A percentile compares a stretch with the other conserved stretches of the same genome.
These are phyloP conservation scores for Boletellus ananas DNA, from an alignment of 768 basidiomycete genomes.

Conservation along the genomic window DNA sequence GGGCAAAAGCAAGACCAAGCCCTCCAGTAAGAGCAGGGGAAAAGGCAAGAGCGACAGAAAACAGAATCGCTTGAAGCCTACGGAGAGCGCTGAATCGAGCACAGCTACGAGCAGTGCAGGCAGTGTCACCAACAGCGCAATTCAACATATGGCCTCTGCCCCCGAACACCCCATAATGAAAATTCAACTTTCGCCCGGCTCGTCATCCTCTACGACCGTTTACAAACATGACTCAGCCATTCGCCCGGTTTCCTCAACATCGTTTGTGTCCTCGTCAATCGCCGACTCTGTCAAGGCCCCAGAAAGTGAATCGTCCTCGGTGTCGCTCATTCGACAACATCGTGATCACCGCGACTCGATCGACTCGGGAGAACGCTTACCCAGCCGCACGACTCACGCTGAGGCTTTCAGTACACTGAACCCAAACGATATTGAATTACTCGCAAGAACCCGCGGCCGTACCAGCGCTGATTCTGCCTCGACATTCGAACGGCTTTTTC, in stretches of 20 bases:
- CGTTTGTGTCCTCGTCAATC: constrained; percentile 9
- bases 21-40: constrained; percentile 31
- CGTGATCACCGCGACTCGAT: constrained; percentile 25
- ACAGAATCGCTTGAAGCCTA: constrained; percentile 19
- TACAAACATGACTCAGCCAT: constrained; percentile 5
- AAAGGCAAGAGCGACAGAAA: constrained; percentile 30
- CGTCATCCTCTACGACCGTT: constrained; percentile 15
- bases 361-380: constrained; percentile 27
- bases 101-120: constrained; percentile 30
- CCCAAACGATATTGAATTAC: constrained; percentile 47
- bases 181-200: constrained; percentile 16
- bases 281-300: not conserved
- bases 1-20: constrained; percentile 16
- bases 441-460: constrained; percentile 30
- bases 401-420: constrained; percentile 62
- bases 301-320: constrained; percentile 10
- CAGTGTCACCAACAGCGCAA: constrained; percentile 13
- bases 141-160: constrained; percentile 8
- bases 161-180: constrained; percentile 7
- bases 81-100: constrained; percentile 32
- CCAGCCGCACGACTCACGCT: constrained; percentile 54
- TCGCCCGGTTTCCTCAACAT: constrained; percentile 23
- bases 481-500: constrained; percentile 20
- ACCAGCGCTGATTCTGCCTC: constrained; percentile 17
- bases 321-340: constrained; percentile 9